Evolutionary conservation across 2,329 filamentous ascomycete genomes (phyloP).

Genomic region (Aspergillus sclerotialis): DNA sequence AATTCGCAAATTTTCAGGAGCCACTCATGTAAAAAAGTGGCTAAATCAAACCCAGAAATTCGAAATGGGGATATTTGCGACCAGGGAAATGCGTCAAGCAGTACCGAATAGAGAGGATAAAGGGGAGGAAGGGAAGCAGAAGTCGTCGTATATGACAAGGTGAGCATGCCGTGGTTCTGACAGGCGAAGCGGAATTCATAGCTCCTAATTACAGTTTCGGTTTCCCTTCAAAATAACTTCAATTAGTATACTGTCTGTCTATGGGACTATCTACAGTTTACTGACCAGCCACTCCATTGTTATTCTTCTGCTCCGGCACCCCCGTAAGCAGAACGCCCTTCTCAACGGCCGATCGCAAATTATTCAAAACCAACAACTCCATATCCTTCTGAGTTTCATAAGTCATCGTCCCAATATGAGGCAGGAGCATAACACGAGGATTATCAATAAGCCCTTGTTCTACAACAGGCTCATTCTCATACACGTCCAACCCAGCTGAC

Average conservation of each 20-base stretch:
- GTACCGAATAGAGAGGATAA: too few species aligned
- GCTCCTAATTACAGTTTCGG: too few species aligned
- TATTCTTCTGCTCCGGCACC: slow-evolving; percentile 52
- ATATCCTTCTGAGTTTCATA: slow-evolving; percentile 56
- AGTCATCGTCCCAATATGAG: slow-evolving; percentile 55
- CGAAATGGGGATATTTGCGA: too few species aligned
- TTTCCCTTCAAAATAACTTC: neutral
- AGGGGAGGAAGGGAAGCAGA: too few species aligned
- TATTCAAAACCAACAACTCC: slow-evolving; percentile 54
- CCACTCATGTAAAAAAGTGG: too few species aligned
- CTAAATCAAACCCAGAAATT: too few species aligned
- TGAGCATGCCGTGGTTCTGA: too few species aligned
- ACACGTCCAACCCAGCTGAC: slow-evolving; percentile 41
- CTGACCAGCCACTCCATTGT: neutral
- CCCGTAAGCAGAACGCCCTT: slow-evolving; percentile 53
- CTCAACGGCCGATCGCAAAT: slow-evolving; percentile 51
- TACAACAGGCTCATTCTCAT: slow-evolving; percentile 40
- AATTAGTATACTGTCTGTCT: neutral
- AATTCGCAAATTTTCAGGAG: too few species aligned
- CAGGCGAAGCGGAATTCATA: too few species aligned
- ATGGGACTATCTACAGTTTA: neutral
- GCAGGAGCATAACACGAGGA: slow-evolving; percentile 46
- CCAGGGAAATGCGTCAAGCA: too few species aligned
- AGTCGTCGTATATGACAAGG: too few species aligned
- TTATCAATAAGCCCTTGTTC: slow-evolving; percentile 43